Percentiles rank a stretch among this genome's conserved stretches.
phyloP scores from a whole-genome alignment of 352 stramenopile genomes.

The Peronospora belbahrii region DNA sequence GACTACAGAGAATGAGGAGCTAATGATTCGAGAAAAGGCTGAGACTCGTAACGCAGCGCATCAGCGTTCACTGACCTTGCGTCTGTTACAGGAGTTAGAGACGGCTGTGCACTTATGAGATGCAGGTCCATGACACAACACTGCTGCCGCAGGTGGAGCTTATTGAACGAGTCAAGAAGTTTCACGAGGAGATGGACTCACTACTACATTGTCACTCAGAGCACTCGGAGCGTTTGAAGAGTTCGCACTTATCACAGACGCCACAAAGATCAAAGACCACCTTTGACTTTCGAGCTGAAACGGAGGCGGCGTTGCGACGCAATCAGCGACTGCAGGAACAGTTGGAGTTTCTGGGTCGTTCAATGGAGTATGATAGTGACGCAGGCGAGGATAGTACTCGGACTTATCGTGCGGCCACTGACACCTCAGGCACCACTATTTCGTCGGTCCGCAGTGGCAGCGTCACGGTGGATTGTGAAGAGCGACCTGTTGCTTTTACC shows the following conservation, averaged over 20 bases:
- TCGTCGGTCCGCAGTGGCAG: slow-evolving; percentile 20
- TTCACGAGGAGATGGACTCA: slow-evolving; percentile 45
- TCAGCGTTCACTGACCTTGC: slow-evolving; percentile 50
- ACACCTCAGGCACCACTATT: slow-evolving; percentile 38
- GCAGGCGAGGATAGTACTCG: slow-evolving; percentile 4
- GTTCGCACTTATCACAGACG: slow-evolving; percentile 2
- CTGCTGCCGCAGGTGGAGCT: slow-evolving; percentile 64
- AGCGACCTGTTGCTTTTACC: slow-evolving; percentile 38
- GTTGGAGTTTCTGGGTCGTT: slow-evolving; percentile 50
- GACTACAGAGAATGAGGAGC: slow-evolving; percentile 54
- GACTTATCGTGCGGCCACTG: slow-evolving; percentile 32
- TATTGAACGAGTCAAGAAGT: slow-evolving; percentile 64
- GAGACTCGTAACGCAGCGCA: slow-evolving; percentile 54
- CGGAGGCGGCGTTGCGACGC: slow-evolving; percentile 44
- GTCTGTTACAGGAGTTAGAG: slow-evolving; percentile 68
- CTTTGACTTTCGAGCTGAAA: slow-evolving; percentile 53
- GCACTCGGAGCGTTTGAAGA: no score
- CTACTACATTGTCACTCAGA: slow-evolving; percentile 21
- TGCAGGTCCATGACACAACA: slow-evolving; percentile 40
- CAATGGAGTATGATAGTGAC: slow-evolving; percentile 41
- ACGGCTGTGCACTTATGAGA: slow-evolving; percentile 64
- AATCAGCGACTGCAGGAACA: slow-evolving; percentile 60
- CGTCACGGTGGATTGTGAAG: slow-evolving; percentile 15
- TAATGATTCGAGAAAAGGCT: slow-evolving; percentile 44
- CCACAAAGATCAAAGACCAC: slow-evolving; percentile 3